phyloP scores from a whole-genome alignment of 2,329 filamentous ascomycete genomes.

The Xylaria arbuscula region DNA sequence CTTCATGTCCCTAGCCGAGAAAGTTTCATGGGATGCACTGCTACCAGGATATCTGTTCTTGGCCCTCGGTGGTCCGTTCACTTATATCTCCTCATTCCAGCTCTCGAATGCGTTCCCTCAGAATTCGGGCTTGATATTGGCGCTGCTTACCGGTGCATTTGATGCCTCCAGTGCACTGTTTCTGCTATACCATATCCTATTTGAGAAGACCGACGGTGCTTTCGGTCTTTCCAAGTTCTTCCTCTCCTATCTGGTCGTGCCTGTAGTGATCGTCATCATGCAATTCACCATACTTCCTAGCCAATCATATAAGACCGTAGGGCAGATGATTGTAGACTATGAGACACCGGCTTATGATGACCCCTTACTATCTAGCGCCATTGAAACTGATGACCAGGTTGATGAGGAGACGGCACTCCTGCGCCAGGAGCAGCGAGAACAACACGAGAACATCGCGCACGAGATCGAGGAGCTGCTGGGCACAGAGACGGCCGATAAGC shows the following conservation, averaged over 20 bases:
- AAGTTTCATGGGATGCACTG: constrained; percentile 78
- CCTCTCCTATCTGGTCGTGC: constrained; percentile 76
- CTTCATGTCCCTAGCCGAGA: constrained; percentile 74
- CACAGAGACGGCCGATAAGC: constrained; percentile 68
- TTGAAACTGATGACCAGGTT: constrained; percentile 63
- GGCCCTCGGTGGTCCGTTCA: constrained; percentile 81
- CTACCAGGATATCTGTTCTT: constrained; percentile 80
- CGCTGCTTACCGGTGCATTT: constrained; percentile 83
- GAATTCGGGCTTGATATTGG: constrained; percentile 81
- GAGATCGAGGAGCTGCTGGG: constrained; percentile 82
- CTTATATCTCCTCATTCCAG: constrained; percentile 86
- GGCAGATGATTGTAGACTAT: constrained; percentile 81
- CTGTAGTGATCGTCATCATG: constrained; percentile 70
- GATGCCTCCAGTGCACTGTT: constrained; percentile 85
- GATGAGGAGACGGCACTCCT: constrained; percentile 68
- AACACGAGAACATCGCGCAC: constrained; percentile 71
- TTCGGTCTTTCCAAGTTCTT: constrained; percentile 78
- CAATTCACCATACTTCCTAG: constrained; percentile 79
- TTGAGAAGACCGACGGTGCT: constrained; percentile 64
- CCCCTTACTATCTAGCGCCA: constrained; percentile 47
- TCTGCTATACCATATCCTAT: constrained; percentile 77
- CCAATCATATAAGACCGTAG: constrained; percentile 84
- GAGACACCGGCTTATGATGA: constrained; percentile 61
- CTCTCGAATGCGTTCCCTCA: constrained; percentile 85
- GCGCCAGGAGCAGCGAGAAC: constrained; percentile 65